Evolutionary conservation across 23 red algal species (phyloP), one percentile per base, ranked within the genome.

Genomic region (Gracilaria gracilis): DNA sequence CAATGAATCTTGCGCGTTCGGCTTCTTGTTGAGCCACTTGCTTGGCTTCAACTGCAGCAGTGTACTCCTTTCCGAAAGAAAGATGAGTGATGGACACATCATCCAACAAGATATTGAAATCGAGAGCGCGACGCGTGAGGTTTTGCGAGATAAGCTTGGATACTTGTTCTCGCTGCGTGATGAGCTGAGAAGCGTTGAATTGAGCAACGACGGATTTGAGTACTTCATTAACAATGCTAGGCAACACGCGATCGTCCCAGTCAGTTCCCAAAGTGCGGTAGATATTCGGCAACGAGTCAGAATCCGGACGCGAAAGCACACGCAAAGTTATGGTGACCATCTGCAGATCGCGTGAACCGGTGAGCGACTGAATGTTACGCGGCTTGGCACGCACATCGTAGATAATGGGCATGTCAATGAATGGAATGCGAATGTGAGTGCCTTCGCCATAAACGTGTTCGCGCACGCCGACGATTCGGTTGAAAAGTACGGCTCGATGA

Each of bases 11-110:
- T n/a, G 93, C 87, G 21, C 97, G 91, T 83, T 99, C 97, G 32
- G 97, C 97, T 59, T 99, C 97, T 75, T 99, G 97, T 67, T 99
- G 97, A 2, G 97, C 97, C 23, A 99, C 97, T 82, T 99, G 97
- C 61, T 99, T 99, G 27, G 90, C 89, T 84, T 99, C 97, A 24
- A 99, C 93, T 13, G 97, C 97, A 20, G 94, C 82, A 20, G 97
- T 93, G 88, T 95, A 99, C 82, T 99, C 97, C 82, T 95, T 95
- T 24, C 97, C 97, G 82, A 99, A 99, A 13, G 97, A 94, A 62
- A 99, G 88, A 82, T 99, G 97, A 23, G 97, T 99, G 62, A 99
- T 99, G 16, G 94, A 96, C 38, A 99, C 97, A 67, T 99, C 97
- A 75, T 99, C 97, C 55, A 99, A 81, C 50, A 90, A 27, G 29